These are phyloP conservation scores for Echites panduratus DNA, from an alignment of 257 asterid genomes.

Conservation along the genomic window DNA sequence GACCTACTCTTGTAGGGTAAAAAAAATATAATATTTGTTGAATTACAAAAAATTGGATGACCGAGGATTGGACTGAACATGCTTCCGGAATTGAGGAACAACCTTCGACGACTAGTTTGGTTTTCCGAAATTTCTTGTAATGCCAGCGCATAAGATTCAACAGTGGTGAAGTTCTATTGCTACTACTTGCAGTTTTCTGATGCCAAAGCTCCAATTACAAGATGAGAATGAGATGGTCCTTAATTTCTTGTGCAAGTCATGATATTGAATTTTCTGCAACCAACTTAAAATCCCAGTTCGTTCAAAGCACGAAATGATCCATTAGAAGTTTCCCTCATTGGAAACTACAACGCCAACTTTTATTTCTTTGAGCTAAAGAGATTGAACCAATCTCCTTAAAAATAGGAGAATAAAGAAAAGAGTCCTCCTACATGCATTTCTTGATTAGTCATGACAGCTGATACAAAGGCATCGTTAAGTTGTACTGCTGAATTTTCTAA, in stretches of 20 bases:
- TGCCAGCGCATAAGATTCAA: background rate
- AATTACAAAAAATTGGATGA: no score
- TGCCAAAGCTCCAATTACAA: background rate
- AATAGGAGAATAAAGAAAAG: background rate
- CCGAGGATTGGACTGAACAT: background rate
- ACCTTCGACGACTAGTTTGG: background rate
- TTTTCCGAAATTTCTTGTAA: background rate
- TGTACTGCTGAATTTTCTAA: slow-evolving; percentile 6
- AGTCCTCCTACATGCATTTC: background rate
- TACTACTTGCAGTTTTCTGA: no score
- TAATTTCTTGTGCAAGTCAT: background rate
- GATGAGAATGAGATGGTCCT: background rate
- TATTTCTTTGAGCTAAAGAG: background rate
- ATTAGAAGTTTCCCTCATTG: slow-evolving; percentile 1
- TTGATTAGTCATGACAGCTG: background rate
- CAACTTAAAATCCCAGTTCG: background rate
- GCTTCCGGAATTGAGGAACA: background rate
- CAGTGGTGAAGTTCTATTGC: no score
- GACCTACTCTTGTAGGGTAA: no score
- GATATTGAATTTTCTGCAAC: background rate
- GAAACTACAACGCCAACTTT: background rate
- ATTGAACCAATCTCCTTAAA: slow-evolving; percentile 3
- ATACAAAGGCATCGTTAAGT: background rate
- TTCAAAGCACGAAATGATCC: background rate
- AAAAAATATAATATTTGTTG: no score